Base-by-base conservation (phyloP, 2,329 filamentous ascomycete genomes). In the Monilinia aucupariae region DNA sequence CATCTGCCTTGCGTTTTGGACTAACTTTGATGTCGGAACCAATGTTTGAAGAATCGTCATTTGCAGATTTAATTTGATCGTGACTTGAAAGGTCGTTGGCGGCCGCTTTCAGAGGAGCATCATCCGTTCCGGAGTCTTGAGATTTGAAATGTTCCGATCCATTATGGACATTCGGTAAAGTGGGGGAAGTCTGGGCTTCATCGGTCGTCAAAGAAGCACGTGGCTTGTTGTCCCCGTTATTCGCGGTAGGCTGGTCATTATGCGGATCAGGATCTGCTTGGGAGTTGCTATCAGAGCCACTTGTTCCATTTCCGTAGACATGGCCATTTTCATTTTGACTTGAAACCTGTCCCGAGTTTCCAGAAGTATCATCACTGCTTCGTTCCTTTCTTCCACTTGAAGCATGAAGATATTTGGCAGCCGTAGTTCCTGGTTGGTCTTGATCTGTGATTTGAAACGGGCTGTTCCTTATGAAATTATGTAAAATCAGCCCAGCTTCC, bases 401-500 rank as follows among this genome's bases (percentile, higher is more conserved):
- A 30, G 39, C 37, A 48, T 62, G 59, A 13, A 62, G 43, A 25
- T 61, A 64, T 64, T 60, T 64, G 32, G 59, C 48, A 45, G 59
- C 51, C 25, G 53, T 25, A 20, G n/a, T 39, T 25, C 51, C 50
- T 17, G 59, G 59, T 12, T 54, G 59, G 13, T 45, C 53, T 25
- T 55, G 41, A 47, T 62, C 59, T 1, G 59, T 56, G 6, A 54
- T 47, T 37, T 62, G 51, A 56, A 62, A 76, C 53, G 85, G 85
- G 73, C 87, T 88, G 73, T 88, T 84, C 49, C 75, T 73, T 86
- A 88, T 70, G 87, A 87, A 65, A 39, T 83, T 85, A 43, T 85
- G 84, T 80, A 97, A 89, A 61, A 90, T 81, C 61, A 89, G 86
- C 69, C 92, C 90, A 4, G 91, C 91, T 69, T 82, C 82, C 49